Base-by-base conservation (phyloP, 805 yeast genomes). In the Suhomyces tanzawaensis region DNA sequence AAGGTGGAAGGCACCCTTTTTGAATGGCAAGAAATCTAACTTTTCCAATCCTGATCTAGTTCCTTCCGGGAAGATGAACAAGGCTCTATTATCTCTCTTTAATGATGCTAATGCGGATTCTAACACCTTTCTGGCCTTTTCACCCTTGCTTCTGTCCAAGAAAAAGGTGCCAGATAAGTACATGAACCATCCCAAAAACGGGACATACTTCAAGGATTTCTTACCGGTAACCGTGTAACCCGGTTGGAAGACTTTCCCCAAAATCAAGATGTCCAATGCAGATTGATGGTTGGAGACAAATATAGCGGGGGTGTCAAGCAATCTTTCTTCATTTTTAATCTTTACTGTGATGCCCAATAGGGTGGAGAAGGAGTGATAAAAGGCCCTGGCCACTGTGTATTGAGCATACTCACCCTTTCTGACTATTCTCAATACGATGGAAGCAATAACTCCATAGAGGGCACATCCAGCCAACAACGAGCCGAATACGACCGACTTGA, bases 121-220 rank as follows among this genome's bases (percentile, higher is more conserved):
- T 57, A 93, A 76, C 7, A 93, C 85, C 40, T 68, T 70, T 40
- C 87, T 76, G 16, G 97, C 89, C 55, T 83, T 79, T 40, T 77
- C 79, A 46, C 87, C 78, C 57, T 80, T 81, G 4, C 79, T 66
- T 58, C 99, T 79, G 58, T 93, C 96, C 39, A 93, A 70, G 64
- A 93, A 93, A 51, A 91, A 83, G 2, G 98, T 84, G 9, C 96
- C 96, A 45, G 93, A 80, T 17, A 88, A 74, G 18, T 79, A 55
- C 99, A 93, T 90, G 66, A 90, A 93, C 98, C 97, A 91, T 11
- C 99, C 99, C 50, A 93, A 71, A 52, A 93, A 76, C 13, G 99
- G 99, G 36, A 88, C 69, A 57, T 77, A 87, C 52, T 85, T 80
- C 53, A 93, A 73, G 4, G 86, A 82, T 58, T 79, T 81, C 64